phyloP scores from a whole-genome alignment of 2,329 filamentous ascomycete genomes.

The Byssoonygena ceratinophila region DNA sequence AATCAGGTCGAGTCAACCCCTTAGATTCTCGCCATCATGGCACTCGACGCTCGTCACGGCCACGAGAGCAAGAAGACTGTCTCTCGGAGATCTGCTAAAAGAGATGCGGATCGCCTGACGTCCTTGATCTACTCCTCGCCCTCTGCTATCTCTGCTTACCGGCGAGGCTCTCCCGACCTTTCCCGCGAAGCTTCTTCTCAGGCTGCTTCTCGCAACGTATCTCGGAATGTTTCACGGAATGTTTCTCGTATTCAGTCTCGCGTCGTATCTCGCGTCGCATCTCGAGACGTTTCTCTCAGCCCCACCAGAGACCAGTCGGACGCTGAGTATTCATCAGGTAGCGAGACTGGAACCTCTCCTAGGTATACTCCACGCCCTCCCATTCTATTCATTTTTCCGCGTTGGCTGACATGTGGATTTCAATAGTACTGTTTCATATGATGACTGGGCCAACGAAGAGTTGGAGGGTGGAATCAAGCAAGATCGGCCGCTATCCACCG shows the following conservation, averaged over 20 bases:
- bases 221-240: constrained; percentile 42
- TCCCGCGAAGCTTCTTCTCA: constrained; percentile 44
- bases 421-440: constrained; percentile 53
- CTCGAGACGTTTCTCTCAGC: constrained; percentile 45
- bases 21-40: constrained; percentile 26
- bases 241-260: constrained; percentile 41
- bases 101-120: constrained; percentile 1
- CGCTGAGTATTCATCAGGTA: constrained; percentile 2
- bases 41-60: constrained; percentile 45
- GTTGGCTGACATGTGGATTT: not conserved
- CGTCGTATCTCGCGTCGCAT: constrained; percentile 32
- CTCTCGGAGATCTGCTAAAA: constrained; percentile 44
- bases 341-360: constrained; percentile 36
- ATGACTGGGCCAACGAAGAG: constrained; percentile 43
- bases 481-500: constrained; percentile 44
- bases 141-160: not conserved
- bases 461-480: constrained; percentile 31
- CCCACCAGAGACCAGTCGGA: constrained; percentile 19
- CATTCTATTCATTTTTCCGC: constrained; percentile 15
- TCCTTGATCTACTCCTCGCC: not conserved
- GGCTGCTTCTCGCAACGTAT: constrained; percentile 43
- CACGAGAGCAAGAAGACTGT: constrained; percentile 56
- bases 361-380: constrained; percentile 3
- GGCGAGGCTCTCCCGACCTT: not conserved
- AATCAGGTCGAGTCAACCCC: not conserved